A percentile compares a stretch with the other conserved stretches of the same genome.
Evolutionary conservation across 495 filamentous ascomycete genomes (phyloP).

Genomic region (Penicillium ucsense): DNA sequence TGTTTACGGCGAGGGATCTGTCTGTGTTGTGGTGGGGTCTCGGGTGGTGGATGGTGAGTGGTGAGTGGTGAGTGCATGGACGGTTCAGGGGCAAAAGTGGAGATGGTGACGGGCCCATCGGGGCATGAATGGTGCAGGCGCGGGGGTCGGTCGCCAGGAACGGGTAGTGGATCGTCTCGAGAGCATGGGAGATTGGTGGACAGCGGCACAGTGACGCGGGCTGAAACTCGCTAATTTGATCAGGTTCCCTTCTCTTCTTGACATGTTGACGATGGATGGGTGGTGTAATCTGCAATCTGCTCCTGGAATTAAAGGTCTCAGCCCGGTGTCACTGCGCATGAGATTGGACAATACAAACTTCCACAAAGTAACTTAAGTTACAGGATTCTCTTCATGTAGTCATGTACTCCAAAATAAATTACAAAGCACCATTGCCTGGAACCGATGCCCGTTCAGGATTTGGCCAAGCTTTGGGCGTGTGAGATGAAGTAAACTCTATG

Average conservation of each 20-base stretch:
- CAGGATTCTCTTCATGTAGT: too few relatives aligned
- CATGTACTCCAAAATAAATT: too few relatives aligned
- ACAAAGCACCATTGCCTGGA: too few relatives aligned
- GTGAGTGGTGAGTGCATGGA: conserved; percentile 7
- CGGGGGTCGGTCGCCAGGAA: conserved; percentile 11
- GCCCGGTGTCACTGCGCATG: not conserved
- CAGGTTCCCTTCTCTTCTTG: not conserved
- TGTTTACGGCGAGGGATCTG: conserved; percentile 1
- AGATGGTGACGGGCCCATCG: conserved; percentile 2
- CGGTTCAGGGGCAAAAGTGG: conserved; percentile 25
- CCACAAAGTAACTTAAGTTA: too few relatives aligned
- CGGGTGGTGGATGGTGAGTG: too few relatives aligned
- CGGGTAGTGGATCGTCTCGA: conserved; percentile 14
- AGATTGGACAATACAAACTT: too few relatives aligned
- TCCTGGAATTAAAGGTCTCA: not conserved
- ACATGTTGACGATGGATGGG: not conserved
- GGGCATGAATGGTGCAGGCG: conserved; percentile 1
- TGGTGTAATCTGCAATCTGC: not conserved
- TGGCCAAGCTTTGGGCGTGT: too few relatives aligned
- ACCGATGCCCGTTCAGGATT: too few relatives aligned
- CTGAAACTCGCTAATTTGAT: conserved; percentile 5
- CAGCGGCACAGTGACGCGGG: conserved; percentile 3
- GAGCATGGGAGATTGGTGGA: conserved; percentile 9
- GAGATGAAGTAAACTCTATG: too few relatives aligned
- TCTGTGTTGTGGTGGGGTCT: not conserved